Evolutionary conservation across 495 filamentous ascomycete species (phyloP), one percentile per base, ranked within the genome.

Genomic region (Trichoderma erinaceum): DNA sequence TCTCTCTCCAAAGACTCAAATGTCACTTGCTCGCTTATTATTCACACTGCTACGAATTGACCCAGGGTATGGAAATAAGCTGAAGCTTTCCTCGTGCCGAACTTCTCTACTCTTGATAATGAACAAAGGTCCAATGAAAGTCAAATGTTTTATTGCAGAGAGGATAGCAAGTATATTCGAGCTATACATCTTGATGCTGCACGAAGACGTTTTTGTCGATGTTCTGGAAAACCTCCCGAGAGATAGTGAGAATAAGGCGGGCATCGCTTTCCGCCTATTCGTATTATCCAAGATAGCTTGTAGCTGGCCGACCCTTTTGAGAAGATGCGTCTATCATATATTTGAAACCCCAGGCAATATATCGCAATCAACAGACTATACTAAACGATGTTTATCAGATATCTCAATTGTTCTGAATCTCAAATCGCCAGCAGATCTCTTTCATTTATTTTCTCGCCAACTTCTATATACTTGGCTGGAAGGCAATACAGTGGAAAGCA

Each of bases 391-490:
- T 72, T 77, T 96, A 58, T 70, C 69, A n/a, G 79, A 83, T 58
- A 85, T 97, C 29, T 85, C 92, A 6, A 78, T 75, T 52, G 78
- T 83, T 7, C 81, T 96, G 46, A 80, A 84, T 3, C 84, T 97
- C 43, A 73, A 79, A 43, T 81, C 85, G 48, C 80, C 90, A 1
- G 84, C 83, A 71, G 83, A 87, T 50, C 75, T 99, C 4, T 97
- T 98, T 75, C 83, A 81, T n/a, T 82, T 98, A 4, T 98, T 97
- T 73, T 87, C 90, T 21, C 88, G 93, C 27, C 96, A 99, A 75
- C 83, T 98, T n/a, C 80, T 98, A 5, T 96, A 91, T 74, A 96
- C 93, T 0, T 98, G 95, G 96, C 85, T 93, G 3, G 85, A 90
- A 68, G 75, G 77, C 1, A 84, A 89, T 64, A 77, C 82, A 32